Evolutionary conservation across 2,329 filamentous ascomycete species (phyloP), one percentile per base, ranked within the genome.

Genomic region (Aureobasidium sp.): DNA sequence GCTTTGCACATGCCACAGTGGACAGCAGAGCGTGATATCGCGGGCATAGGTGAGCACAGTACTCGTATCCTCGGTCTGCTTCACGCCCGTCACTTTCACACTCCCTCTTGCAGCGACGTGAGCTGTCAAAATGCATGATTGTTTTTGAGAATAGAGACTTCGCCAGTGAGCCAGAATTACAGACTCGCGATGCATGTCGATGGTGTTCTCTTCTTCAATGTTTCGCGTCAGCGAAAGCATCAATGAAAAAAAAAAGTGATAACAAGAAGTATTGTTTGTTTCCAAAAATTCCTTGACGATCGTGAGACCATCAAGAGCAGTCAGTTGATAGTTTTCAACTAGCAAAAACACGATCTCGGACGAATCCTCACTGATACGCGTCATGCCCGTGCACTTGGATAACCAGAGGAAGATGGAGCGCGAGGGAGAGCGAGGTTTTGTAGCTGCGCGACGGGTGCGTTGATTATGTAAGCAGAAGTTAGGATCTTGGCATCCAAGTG

Each of bases 271-370:
- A 25, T 54, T 54, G 50, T 42, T 29, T 54, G 37, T 70, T 80
- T 83, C 78, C 87, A 90, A 91, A 91, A 87, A 91, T 91, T 91
- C 88, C 87, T 81, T 82, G 79, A 78, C 83, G 83, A 82, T 15
- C 36, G n/a, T 37, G 79, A 81, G 83, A 82, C 86, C 84, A 83
- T 82, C 77, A 81, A 80, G 80, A 91, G 88, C 81, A 81, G 87
- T 90, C 87, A 88, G 69, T 69, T 83, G 81, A 80, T 89, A 89
- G 87, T 89, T 89, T 89, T 89, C 87, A 90, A 89, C 86, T 89
- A 90, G 88, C 88, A 90, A 90, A 89, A 90, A 90, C 82, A 83
- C 83, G 83, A 84, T 85, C 86, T 91, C 88, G 85, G 88, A 90
- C 86, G 83, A 86, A 86, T 90, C 88, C 85, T 91, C 88, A 91